phyloP scores from a whole-genome alignment of 306 rosid genomes.

The Quercus gilva region DNA sequence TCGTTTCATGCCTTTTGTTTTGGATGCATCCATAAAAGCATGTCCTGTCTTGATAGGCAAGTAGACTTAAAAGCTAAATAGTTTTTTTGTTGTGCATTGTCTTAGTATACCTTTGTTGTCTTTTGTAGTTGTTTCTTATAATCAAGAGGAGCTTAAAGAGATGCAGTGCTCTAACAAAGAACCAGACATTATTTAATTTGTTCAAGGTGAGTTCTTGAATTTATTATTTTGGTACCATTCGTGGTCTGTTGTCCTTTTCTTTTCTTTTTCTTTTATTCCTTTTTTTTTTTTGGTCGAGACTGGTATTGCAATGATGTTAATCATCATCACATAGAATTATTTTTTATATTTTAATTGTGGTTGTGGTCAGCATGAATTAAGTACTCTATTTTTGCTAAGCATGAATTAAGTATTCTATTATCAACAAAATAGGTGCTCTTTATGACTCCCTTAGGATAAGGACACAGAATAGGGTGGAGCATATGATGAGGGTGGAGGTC shows the following conservation, averaged over 20 bases:
- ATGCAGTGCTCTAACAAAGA: conserved; percentile 97
- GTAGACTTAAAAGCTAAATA: no score
- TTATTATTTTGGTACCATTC: conserved; percentile 14
- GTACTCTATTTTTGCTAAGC: background rate
- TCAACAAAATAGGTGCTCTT: background rate
- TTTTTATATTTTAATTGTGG: background rate
- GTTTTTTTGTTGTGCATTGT: conserved; percentile 5
- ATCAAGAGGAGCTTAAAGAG: conserved; percentile 98
- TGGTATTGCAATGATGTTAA: background rate
- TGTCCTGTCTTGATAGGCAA: no score
- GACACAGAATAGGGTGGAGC: background rate
- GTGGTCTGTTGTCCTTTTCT: background rate
- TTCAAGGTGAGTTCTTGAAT: conserved; percentile 65
- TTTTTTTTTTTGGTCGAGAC: no score
- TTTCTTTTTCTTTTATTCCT: no score
- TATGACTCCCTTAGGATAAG: background rate
- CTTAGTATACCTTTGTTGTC: conserved; percentile 24
- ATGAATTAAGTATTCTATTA: background rate
- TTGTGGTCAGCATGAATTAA: background rate
- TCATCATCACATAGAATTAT: background rate
- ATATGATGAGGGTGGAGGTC: background rate
- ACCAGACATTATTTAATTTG: conserved; percentile 85
- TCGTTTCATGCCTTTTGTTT: background rate
- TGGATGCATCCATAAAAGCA: background rate
- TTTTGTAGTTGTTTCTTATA: conserved; percentile 83